These are phyloP conservation scores for Solidago caesia DNA, from an alignment of 129 eudicot species.

Conservation along the genomic window DNA sequence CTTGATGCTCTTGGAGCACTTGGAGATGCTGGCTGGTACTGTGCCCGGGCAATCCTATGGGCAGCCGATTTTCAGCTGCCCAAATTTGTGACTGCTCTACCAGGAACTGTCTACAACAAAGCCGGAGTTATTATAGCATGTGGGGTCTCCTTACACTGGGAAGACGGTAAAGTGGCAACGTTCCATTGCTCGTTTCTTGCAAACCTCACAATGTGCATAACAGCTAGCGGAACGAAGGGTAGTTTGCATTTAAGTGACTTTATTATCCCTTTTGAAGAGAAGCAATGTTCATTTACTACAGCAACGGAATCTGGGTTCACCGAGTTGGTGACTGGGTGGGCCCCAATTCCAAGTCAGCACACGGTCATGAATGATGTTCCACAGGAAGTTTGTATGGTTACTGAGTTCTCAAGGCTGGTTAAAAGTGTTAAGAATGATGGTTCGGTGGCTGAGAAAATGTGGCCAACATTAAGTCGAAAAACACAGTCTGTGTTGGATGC, in stretches of 20 bases:
- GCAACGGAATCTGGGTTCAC: conserved; percentile 33
- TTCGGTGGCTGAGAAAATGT: conserved; percentile 45
- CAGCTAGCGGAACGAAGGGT: conserved; percentile 56
- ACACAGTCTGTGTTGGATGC: conserved; percentile 77
- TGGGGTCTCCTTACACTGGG: conserved; percentile 59
- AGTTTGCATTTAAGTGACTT: conserved; percentile 50
- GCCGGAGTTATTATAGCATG: conserved; percentile 59
- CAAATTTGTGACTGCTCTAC: conserved; percentile 49
- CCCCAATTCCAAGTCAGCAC: conserved; percentile 49
- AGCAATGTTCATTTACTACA: conserved; percentile 38
- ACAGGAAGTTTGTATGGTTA: conserved; percentile 63
- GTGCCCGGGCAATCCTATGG: conserved; percentile 53
- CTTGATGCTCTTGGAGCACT: conserved; percentile 71
- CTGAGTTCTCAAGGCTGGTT: conserved; percentile 50
- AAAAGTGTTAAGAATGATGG: conserved; percentile 43
- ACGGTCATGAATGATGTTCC: conserved; percentile 50
- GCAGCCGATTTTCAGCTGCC: conserved; percentile 64
- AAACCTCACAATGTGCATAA: conserved; percentile 54
- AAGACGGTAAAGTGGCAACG: conserved; percentile 57
- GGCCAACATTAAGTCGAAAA: conserved; percentile 56
- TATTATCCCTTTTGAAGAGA: conserved; percentile 64
- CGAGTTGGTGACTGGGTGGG: conserved; percentile 48
- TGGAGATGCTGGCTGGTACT: conserved; percentile 74
- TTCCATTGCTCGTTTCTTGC: conserved; percentile 64
- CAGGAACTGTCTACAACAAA: conserved; percentile 46